A percentile compares a stretch with the other conserved stretches of the same genome.
Conservation (phyloP, 2,329 filamentous ascomycete species). For the Fusarium falciforme region DNA sequence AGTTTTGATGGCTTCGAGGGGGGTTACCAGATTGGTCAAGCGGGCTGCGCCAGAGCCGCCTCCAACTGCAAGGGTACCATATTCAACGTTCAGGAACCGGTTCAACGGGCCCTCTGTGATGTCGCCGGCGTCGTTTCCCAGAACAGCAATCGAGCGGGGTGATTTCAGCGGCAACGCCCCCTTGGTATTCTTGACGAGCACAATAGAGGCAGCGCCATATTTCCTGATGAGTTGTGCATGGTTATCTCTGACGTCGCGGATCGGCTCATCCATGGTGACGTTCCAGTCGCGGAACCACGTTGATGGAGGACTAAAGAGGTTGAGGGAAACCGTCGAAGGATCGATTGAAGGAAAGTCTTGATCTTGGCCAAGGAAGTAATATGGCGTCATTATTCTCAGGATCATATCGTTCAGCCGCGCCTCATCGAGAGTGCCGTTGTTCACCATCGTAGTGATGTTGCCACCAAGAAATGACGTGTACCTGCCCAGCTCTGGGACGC, state of each 20-base stretch:
- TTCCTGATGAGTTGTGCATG: background rate
- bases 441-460: constrained; percentile 57
- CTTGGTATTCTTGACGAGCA: background rate
- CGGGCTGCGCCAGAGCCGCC: background rate
- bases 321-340: constrained; percentile 58
- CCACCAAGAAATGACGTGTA: constrained; percentile 53
- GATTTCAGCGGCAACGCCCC: background rate
- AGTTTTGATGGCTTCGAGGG: background rate
- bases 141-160: background rate
- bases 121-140: background rate
- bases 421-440: constrained; percentile 55
- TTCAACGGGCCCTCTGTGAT: constrained; percentile 48
- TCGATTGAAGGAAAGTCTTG: constrained; percentile 55
- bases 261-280: background rate
- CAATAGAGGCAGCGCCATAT: background rate
- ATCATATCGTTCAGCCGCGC: constrained; percentile 57
- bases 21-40: background rate
- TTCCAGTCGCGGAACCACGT: background rate
- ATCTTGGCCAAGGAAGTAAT: constrained; percentile 60
- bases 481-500: too few relatives aligned
- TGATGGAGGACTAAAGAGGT: constrained; percentile 49
- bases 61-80: background rate
- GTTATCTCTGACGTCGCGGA: background rate
- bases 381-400: constrained; percentile 63
- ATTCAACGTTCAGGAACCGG: background rate